Conservation (phyloP, 768 basidiomycete species). For the Hypholoma fasciculare region DNA sequence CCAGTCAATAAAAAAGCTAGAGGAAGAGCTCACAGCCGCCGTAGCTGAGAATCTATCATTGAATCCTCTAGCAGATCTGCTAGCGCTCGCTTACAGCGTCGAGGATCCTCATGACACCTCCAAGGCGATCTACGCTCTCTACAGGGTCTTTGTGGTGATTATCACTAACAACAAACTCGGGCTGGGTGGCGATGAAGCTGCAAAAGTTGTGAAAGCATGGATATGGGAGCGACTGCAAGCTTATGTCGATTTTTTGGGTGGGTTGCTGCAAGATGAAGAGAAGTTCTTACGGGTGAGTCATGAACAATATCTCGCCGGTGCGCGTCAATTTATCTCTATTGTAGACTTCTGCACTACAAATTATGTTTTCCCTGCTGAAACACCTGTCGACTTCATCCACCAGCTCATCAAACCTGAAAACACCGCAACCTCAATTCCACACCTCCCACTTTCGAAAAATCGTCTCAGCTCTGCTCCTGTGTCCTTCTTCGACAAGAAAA, state of each 20-base stretch:
- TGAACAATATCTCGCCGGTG: background rate
- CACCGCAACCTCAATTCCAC: slow-evolving; percentile 65
- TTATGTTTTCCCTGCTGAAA: slow-evolving; percentile 75
- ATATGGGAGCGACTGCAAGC: slow-evolving; percentile 71
- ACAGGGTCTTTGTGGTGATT: slow-evolving; percentile 71
- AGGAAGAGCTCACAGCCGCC: slow-evolving; percentile 55
- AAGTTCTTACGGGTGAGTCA: slow-evolving; percentile 59
- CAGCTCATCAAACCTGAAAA: slow-evolving; percentile 29
- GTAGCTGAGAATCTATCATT: slow-evolving; percentile 59
- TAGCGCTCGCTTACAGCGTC: slow-evolving; percentile 52
- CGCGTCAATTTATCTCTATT: background rate
- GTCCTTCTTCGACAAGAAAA: slow-evolving; percentile 50
- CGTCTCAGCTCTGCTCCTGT: slow-evolving; percentile 56
- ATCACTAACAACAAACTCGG: slow-evolving; percentile 60
- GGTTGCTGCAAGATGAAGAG: slow-evolving; percentile 78
- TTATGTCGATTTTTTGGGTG: slow-evolving; percentile 68
- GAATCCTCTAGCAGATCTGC: slow-evolving; percentile 76
- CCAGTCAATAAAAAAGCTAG: slow-evolving; percentile 45
- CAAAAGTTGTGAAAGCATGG: slow-evolving; percentile 76
- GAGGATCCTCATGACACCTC: slow-evolving; percentile 57
- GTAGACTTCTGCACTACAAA: slow-evolving; percentile 71
- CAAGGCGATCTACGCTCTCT: slow-evolving; percentile 80
- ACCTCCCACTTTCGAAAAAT: slow-evolving; percentile 67
- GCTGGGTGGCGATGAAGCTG: slow-evolving; percentile 48
- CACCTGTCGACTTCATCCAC: slow-evolving; percentile 71